Evolutionary conservation across 352 stramenopile genomes (phyloP).

Genomic region (Globisporangium radiosum): DNA sequence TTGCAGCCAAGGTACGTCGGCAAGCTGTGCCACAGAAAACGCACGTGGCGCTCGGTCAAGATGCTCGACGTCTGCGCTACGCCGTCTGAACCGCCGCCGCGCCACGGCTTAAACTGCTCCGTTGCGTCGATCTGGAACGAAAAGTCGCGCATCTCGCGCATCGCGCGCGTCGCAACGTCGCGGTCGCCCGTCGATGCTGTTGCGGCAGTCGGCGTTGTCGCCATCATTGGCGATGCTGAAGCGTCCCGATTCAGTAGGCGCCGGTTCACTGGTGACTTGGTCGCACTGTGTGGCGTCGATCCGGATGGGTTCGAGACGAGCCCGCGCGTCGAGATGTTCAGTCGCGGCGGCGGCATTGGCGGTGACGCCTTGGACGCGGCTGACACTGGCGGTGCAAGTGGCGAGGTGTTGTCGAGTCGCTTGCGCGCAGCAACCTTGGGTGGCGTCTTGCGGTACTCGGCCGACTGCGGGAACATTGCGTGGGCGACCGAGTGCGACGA

Average conservation of each 20-base stretch:
- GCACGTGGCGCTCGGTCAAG: constrained; percentile 62
- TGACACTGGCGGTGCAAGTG: neutral
- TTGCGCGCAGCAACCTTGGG: constrained; percentile 5
- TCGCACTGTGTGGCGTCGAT: neutral
- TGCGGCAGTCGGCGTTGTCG: too few species aligned
- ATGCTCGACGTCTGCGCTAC: constrained; percentile 39
- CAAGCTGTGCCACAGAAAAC: constrained; percentile 54
- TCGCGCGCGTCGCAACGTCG: neutral
- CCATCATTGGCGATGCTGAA: too few species aligned
- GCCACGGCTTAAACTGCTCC: constrained; percentile 49
- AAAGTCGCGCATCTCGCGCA: constrained; percentile 34
- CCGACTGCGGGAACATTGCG: constrained; percentile 57
- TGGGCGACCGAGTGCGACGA: constrained; percentile 46
- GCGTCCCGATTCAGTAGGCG: too few species aligned
- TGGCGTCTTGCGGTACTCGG: constrained; percentile 52
- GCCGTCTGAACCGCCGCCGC: constrained; percentile 8
- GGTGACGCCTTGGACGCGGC: too few species aligned
- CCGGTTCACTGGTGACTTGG: too few species aligned
- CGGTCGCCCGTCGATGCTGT: too few species aligned
- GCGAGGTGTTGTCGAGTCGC: constrained; percentile 5
- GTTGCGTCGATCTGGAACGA: constrained; percentile 39
- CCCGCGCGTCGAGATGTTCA: neutral
- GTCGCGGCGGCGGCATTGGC: neutral
- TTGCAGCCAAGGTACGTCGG: constrained; percentile 60
- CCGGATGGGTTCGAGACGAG: neutral